Conservation (phyloP, 1,284 basidiomycete species). For the Ganoderma boninense region DNA sequence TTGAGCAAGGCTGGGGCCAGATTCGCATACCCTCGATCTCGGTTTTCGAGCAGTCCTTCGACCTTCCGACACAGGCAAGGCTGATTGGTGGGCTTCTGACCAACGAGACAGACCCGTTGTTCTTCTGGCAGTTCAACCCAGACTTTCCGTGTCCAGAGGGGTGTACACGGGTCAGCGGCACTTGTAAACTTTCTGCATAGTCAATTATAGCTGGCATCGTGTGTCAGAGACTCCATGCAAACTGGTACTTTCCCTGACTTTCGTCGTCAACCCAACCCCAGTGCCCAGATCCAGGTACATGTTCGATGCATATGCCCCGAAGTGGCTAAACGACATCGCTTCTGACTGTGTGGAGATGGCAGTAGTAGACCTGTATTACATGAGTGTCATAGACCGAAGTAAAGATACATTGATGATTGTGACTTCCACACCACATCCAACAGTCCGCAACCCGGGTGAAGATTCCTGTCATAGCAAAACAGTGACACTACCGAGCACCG, state of each 20-base stretch:
- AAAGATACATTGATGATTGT: slow-evolving; percentile 34
- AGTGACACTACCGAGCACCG: slow-evolving; percentile 49
- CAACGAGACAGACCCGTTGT: slow-evolving; percentile 29
- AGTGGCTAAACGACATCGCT: not conserved
- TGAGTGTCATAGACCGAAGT: slow-evolving; percentile 22
- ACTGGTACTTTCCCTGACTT: not conserved
- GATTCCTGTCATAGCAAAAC: not conserved
- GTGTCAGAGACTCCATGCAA: not conserved
- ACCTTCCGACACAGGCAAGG: slow-evolving; percentile 21
- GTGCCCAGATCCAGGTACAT: not conserved
- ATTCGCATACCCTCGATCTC: slow-evolving; percentile 28
- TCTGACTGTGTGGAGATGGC: not conserved
- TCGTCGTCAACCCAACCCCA: not conserved
- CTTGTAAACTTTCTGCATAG: not conserved
- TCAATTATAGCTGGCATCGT: not conserved
- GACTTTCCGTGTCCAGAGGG: slow-evolving; percentile 24
- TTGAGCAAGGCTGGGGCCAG: slow-evolving; percentile 27
- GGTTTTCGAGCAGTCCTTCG: slow-evolving; percentile 23
- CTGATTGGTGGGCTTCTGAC: slow-evolving; percentile 21
- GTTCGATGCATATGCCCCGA: not conserved
- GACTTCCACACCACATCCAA: slow-evolving; percentile 30
- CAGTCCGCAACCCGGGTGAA: slow-evolving; percentile 23
- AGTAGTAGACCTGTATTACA: slow-evolving; percentile 27
- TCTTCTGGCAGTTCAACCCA: slow-evolving; percentile 29
- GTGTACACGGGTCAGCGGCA: slow-evolving; percentile 14